phyloP scores from a whole-genome alignment of 208 protist species.

The Trypanosoma vivax region DNA sequence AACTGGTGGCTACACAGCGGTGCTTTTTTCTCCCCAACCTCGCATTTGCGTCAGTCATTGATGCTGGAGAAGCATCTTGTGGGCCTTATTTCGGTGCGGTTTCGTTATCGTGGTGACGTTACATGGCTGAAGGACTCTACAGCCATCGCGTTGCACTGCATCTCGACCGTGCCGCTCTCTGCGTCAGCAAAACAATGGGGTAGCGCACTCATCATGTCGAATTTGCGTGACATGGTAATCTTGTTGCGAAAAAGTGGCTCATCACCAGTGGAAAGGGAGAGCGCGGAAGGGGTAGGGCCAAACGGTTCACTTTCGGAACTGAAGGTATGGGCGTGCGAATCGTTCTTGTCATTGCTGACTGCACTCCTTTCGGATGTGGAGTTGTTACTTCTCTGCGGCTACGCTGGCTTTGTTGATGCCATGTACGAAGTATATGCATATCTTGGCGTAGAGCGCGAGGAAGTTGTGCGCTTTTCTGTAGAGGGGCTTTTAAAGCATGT shows the following conservation, averaged over 20 bases:
- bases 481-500: slow-evolving; percentile 25
- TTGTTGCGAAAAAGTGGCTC: background rate
- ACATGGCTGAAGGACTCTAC: slow-evolving; percentile 18
- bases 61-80: slow-evolving; percentile 16
- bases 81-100: slow-evolving; percentile 8
- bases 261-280: background rate
- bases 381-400: slow-evolving; percentile 53
- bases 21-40: background rate
- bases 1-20: slow-evolving; percentile 24
- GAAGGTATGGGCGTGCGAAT: slow-evolving; percentile 3
- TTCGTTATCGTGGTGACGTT: background rate
- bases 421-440: slow-evolving; percentile 38
- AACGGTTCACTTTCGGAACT: background rate
- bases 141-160: slow-evolving; percentile 3
- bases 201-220: slow-evolving; percentile 13
- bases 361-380: slow-evolving; percentile 33
- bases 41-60: background rate
- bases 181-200: slow-evolving; percentile 19
- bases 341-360: slow-evolving; percentile 22
- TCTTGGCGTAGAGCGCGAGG: slow-evolving; percentile 19
- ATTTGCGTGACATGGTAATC: slow-evolving; percentile 2
- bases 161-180: slow-evolving; percentile 1
- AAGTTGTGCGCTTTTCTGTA: slow-evolving; percentile 29
- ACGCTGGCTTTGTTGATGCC: slow-evolving; percentile 37
- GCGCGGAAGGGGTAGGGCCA: background rate